Evolutionary conservation across 768 basidiomycete genomes (phyloP), one percentile per base, ranked within the genome.

Genomic region (Boletus sensibilis): DNA sequence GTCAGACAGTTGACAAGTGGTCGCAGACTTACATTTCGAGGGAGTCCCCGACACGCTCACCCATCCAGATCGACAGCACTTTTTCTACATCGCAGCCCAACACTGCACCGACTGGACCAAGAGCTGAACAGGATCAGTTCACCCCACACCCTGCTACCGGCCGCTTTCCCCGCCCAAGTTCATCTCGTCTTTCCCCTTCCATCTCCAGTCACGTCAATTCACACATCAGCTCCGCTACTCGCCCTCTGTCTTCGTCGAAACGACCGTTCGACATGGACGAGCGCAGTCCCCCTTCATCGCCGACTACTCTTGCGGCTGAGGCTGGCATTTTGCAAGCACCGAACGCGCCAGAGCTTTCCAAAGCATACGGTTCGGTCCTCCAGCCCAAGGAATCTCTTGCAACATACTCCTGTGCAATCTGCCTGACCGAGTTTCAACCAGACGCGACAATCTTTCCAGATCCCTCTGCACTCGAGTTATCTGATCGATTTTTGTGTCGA

Each of bases 381-480:
- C 91, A 92, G 65, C 83, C 89, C 23, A 85, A 85, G 61, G 88
- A 88, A 64, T 80, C 86, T 7, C 78, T 92, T n/a, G 69, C 79
- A 10, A 80, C 84, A 27, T 86, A 87, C 64, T 81, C 82, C 4
- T 94, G 92, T 67, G 81, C 80, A 34, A 68, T 83, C 13, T 94
- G 92, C 67, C 73, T 76, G 16, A 70, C 77, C 0, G 74, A 78
- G 11, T 94, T 93, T 65, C 81, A 84, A 35, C 90, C 91, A 3
- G 91, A 94, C 68, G 83, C 88, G 21, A 94, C 92, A 31, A 90
- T 94, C 57, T 94, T 91, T 65, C 92, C 92, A 1, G 86, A 92
- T 63, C 87, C 87, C 38, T 64, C 58, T 16, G 20, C 52, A 34
- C 44, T 55, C 38, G 57, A 51, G 18, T 50, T 48, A 25, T 46